These are phyloP conservation scores for Camelina laxa DNA, from an alignment of 345 rosid genomes.

Conservation along the genomic window DNA sequence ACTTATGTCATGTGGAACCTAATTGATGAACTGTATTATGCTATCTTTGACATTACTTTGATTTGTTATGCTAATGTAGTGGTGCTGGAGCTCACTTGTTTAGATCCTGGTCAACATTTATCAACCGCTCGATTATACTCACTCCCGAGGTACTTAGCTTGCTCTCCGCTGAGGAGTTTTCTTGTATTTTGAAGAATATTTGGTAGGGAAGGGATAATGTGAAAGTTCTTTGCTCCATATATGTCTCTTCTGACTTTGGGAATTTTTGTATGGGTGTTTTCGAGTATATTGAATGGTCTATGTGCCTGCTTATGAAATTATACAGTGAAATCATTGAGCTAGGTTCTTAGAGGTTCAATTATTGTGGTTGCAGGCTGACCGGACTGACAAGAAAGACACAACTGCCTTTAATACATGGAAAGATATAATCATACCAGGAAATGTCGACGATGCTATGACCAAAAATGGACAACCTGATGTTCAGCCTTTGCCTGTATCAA, in stretches of 20 bases:
- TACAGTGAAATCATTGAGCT: neutral
- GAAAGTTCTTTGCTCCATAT: slow-evolving; percentile 4
- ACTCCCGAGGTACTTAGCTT: slow-evolving; percentile 73
- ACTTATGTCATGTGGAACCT: slow-evolving; percentile 5
- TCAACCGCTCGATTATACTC: slow-evolving; percentile 79
- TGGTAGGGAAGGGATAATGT: neutral
- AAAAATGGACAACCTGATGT: slow-evolving; percentile 53
- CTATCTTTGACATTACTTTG: slow-evolving; percentile 25
- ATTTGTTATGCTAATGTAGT: slow-evolving; percentile 39
- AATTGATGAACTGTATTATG: neutral
- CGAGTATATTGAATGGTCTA: neutral
- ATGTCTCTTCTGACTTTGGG: slow-evolving; percentile 1
- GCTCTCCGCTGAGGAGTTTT: slow-evolving; percentile 2
- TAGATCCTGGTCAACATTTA: slow-evolving; percentile 72
- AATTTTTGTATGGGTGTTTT: neutral
- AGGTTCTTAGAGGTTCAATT: slow-evolving; percentile 12
- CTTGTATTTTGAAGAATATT: neutral
- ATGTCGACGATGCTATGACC: slow-evolving; percentile 90
- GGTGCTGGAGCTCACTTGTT: slow-evolving; percentile 87
- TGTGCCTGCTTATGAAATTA: neutral
- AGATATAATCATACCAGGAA: slow-evolving; percentile 95
- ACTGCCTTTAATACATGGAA: slow-evolving; percentile 98
- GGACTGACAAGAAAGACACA: slow-evolving; percentile 89
- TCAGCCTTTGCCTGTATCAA: slow-evolving; percentile 76
- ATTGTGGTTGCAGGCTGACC: slow-evolving; percentile 72